Conservation (phyloP, 164 flowering plant species). For the Macadamia integrifolia region DNA sequence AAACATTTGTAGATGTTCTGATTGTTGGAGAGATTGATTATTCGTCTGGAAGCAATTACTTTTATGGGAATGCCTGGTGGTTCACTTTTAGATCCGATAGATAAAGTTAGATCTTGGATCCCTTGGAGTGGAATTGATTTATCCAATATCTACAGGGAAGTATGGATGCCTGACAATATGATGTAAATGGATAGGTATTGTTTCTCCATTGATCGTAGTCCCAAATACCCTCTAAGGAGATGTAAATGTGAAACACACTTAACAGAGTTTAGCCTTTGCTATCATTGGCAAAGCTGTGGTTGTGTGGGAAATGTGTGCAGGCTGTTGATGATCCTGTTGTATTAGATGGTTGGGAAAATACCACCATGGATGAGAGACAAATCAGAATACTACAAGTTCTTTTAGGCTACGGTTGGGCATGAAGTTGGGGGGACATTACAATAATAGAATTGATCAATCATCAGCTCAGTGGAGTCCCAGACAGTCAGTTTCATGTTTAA, state of each 20-base stretch:
- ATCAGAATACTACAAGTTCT: conserved; percentile 51
- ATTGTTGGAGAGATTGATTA: neutral
- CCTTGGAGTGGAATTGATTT: conserved; percentile 26
- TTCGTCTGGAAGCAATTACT: neutral
- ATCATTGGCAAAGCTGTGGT: conserved; percentile 59
- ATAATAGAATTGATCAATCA: conserved; percentile 49
- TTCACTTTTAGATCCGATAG: conserved; percentile 38
- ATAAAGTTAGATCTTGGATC: conserved; percentile 58
- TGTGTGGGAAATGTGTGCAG: conserved; percentile 52
- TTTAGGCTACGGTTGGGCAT: conserved; percentile 19
- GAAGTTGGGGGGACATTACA: conserved; percentile 27
- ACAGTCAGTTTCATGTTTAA: conserved; percentile 34
- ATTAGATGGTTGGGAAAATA: conserved; percentile 12
- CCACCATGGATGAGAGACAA: conserved; percentile 5
- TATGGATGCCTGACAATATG: conserved; percentile 29
- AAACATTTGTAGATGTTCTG: neutral
- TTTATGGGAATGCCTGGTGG: conserved; percentile 27
- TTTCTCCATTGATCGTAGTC: no score
- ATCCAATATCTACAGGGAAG: conserved; percentile 17
- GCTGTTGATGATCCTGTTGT: conserved; percentile 16
- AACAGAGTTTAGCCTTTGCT: conserved; percentile 23
- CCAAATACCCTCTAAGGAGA: conserved; percentile 8
- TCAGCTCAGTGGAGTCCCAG: conserved; percentile 55
- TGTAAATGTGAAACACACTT: conserved; percentile 36
- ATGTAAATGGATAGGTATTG: conserved; percentile 14